Conservation (phyloP, 1,139 yeast genomes). For the Geotrichum fermentans region DNA sequence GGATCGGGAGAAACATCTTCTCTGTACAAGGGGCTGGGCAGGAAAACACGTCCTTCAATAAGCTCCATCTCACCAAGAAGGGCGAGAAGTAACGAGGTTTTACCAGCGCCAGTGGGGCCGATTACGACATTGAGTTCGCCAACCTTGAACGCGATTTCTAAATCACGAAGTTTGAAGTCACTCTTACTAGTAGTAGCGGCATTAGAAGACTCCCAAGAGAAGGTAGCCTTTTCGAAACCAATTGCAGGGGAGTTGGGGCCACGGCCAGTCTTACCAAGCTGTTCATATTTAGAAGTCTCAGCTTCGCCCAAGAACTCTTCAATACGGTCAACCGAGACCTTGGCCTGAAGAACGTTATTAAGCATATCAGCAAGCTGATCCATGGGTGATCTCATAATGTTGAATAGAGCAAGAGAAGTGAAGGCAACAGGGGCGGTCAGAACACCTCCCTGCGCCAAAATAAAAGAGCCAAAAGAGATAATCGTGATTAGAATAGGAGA, state of each 20-base stretch:
- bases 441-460: constrained; percentile 59
- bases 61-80: constrained; percentile 91
- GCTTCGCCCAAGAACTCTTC: constrained; percentile 71
- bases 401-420: constrained; percentile 81
- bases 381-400: constrained; percentile 76
- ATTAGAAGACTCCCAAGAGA: constrained; percentile 62
- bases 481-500: constrained; percentile 80
- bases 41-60: constrained; percentile 61
- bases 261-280: constrained; percentile 48
- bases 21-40: constrained; percentile 74
- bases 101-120: constrained; percentile 95
- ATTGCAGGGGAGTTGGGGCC: constrained; percentile 60
- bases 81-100: constrained; percentile 84
- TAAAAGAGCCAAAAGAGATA: constrained; percentile 73
- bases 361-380: constrained; percentile 89
- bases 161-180: constrained; percentile 72
- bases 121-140: constrained; percentile 80
- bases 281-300: constrained; percentile 80
- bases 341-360: constrained; percentile 75
- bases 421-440: constrained; percentile 91
- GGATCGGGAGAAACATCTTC: constrained; percentile 66
- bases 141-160: constrained; percentile 60
- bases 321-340: constrained; percentile 85
- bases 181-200: constrained; percentile 25
- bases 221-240: constrained; percentile 80